Evolutionary conservation across 257 asterid genomes (phyloP).

Genomic region (Rubia yunnanensis): DNA sequence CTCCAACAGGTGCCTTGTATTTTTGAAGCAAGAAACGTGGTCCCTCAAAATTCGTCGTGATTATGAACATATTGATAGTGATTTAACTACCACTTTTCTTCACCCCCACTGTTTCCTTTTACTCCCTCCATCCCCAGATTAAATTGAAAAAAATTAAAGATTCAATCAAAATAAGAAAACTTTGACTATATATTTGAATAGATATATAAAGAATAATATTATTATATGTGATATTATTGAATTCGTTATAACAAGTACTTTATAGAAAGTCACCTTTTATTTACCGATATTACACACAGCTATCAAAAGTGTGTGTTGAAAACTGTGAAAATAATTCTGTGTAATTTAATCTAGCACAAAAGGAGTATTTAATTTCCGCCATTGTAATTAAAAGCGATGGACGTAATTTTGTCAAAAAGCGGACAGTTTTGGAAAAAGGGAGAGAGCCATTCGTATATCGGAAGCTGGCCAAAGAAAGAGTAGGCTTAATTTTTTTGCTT

Average conservation of each 20-base stretch:
- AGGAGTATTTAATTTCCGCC: not conserved
- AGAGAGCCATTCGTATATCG: not conserved
- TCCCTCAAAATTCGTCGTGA: constrained; percentile 43
- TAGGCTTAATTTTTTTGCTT: not conserved
- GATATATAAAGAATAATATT: no score
- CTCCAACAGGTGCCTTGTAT: constrained; percentile 26
- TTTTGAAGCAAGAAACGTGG: constrained; percentile 28
- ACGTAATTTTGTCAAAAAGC: not conserved
- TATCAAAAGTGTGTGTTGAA: no score
- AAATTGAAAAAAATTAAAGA: no score
- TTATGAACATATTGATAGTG: constrained; percentile 19
- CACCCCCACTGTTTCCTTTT: not conserved
- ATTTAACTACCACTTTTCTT: constrained; percentile 7
- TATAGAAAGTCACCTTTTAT: no score
- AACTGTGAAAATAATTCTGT: no score
- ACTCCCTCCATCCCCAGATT: no score
- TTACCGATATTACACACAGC: no score
- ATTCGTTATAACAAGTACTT: no score
- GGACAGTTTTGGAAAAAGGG: not conserved
- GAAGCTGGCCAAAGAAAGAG: not conserved
- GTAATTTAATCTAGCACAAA: no score
- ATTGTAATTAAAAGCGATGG: not conserved
- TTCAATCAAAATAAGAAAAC: no score
- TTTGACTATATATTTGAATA: no score
- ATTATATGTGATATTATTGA: no score